phyloP scores from a whole-genome alignment of 306 rosid genomes.

The Oxytropis ochrocephala region DNA sequence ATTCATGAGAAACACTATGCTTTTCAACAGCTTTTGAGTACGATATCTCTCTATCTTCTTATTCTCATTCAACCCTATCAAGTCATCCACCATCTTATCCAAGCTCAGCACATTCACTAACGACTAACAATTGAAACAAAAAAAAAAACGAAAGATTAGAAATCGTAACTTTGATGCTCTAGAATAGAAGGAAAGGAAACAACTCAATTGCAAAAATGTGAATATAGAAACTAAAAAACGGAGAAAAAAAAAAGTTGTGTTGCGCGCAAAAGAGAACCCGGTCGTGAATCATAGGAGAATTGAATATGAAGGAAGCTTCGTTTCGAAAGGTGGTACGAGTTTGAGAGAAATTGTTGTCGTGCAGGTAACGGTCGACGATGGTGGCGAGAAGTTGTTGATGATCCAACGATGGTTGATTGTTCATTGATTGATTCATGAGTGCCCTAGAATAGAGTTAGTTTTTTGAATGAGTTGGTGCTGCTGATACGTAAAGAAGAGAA shows the following conservation, averaged over 20 bases:
- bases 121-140: constrained; percentile 26
- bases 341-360: constrained; percentile 47
- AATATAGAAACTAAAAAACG: too few relatives aligned
- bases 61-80: constrained; percentile 55
- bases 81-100: constrained; percentile 61
- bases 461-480: too few relatives aligned
- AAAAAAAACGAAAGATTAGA: background rate
- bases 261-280: constrained; percentile 25
- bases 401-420: too few relatives aligned
- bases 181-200: background rate
- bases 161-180: background rate
- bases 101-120: constrained; percentile 59
- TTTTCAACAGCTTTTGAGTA: constrained; percentile 52
- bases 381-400: constrained; percentile 36
- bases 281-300: constrained; percentile 44
- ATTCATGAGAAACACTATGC: constrained; percentile 51
- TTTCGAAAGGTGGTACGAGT: constrained; percentile 55
- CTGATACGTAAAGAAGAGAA: too few relatives aligned
- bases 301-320: constrained; percentile 66
- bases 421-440: too few relatives aligned
- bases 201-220: background rate
- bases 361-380: constrained; percentile 73
- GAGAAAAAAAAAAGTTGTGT: background rate
- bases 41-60: constrained; percentile 62
- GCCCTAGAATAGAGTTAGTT: too few relatives aligned